Evolutionary conservation across 371 early-diverging fungal species (phyloP).

Genomic region (Rhizopus microsporus): DNA sequence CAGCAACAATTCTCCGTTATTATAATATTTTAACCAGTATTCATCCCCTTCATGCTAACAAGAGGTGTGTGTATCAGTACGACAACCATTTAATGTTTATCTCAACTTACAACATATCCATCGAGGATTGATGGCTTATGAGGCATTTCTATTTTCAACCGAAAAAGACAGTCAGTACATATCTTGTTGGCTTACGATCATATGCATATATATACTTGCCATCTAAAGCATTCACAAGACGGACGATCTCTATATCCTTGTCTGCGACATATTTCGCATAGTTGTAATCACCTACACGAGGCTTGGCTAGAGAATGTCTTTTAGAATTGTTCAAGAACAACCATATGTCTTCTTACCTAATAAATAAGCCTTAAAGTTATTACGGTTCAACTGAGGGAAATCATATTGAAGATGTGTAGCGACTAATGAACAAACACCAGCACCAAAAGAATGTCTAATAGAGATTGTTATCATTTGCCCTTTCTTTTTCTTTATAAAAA

Average conservation of each 20-base stretch:
- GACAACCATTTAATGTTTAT: neutral
- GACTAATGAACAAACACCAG: conserved; percentile 18
- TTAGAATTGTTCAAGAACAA: neutral
- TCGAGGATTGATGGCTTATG: conserved; percentile 12
- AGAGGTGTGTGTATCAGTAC: no score
- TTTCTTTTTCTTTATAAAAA: neutral
- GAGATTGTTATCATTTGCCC: neutral
- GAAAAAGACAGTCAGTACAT: neutral
- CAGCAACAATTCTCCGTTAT: conserved; percentile 3
- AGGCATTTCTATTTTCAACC: neutral
- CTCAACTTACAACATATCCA: conserved; percentile 17
- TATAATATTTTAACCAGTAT: conserved; percentile 16
- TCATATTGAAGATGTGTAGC: conserved; percentile 11
- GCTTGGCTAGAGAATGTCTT: conserved; percentile 4
- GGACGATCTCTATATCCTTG: neutral
- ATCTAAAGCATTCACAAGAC: conserved; percentile 15
- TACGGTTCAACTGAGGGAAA: neutral
- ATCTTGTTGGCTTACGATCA: neutral
- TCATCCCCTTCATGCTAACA: conserved; percentile 24
- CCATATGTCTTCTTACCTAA: neutral
- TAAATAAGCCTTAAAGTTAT: conserved; percentile 12
- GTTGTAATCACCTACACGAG: conserved; percentile 15
- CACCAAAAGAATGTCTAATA: conserved; percentile 26
- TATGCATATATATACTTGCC: conserved; percentile 6
- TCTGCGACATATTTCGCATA: conserved; percentile 19